phyloP scores from a whole-genome alignment of 2,329 filamentous ascomycete genomes.

The Fusarium buharicum region DNA sequence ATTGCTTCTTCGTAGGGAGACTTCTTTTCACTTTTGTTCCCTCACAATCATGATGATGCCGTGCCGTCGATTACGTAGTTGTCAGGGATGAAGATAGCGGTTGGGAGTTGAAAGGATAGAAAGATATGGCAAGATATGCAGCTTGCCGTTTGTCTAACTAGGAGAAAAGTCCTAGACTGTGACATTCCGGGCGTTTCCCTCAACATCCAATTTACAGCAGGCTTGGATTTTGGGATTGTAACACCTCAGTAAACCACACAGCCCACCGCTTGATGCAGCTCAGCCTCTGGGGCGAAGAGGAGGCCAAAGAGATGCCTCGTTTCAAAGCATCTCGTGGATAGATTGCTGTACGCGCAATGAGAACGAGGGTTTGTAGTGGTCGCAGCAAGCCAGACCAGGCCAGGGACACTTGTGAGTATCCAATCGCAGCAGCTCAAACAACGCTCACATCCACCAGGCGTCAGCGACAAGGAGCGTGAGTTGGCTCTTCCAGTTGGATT shows the following conservation, averaged over 20 bases:
- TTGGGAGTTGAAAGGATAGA: conserved; percentile 13
- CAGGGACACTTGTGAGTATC: conserved; percentile 11
- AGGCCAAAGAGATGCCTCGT: conserved; percentile 10
- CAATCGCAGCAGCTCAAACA: conserved; percentile 27
- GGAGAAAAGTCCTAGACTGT: conserved; percentile 16
- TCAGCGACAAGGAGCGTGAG: conserved; percentile 32
- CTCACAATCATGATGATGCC: conserved; percentile 22
- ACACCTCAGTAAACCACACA: conserved; percentile 14
- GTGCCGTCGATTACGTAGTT: conserved; percentile 38
- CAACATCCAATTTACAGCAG: not conserved
- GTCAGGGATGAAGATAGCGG: conserved; percentile 14
- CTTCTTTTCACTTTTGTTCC: conserved; percentile 20
- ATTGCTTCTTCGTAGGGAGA: conserved; percentile 27
- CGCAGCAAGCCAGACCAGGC: conserved; percentile 33
- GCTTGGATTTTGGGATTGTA: conserved; percentile 4
- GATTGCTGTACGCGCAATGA: conserved; percentile 30
- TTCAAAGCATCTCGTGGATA: conserved; percentile 35
- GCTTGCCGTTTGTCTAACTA: conserved; percentile 25
- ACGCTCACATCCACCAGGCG: conserved; percentile 31
- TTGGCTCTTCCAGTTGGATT: conserved; percentile 13
- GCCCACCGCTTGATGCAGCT: conserved; percentile 25
- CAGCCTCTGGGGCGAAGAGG: conserved; percentile 21
- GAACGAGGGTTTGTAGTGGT: conserved; percentile 32
- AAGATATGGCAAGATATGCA: conserved; percentile 30
- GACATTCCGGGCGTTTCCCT: not conserved